These are phyloP conservation scores for Phytophthora fragariaefolia DNA, from an alignment of 352 stramenopile genomes.

Conservation along the genomic window DNA sequence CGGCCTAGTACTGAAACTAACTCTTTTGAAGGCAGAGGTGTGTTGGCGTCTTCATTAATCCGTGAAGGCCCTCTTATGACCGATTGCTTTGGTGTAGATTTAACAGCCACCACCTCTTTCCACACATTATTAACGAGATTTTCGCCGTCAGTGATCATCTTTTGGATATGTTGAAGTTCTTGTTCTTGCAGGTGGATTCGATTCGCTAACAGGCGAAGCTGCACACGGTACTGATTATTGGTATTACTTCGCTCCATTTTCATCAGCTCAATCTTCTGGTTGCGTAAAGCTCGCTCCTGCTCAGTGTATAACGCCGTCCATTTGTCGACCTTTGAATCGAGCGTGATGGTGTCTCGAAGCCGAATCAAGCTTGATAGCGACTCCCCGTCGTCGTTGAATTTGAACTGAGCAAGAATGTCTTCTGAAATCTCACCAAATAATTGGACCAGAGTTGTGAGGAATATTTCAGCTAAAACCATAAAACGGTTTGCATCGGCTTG, in stretches of 20 bases:
- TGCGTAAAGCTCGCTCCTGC: conserved; percentile 56
- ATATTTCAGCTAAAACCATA: conserved; percentile 41
- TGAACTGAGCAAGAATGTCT: conserved; percentile 82
- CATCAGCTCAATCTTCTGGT: conserved; percentile 69
- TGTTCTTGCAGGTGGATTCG: conserved; percentile 65
- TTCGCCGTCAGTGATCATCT: conserved; percentile 59
- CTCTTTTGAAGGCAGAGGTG: conserved; percentile 32
- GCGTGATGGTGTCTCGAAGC: conserved; percentile 72
- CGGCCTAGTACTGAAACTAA: conserved; percentile 66
- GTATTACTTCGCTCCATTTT: conserved; percentile 60
- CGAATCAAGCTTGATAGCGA: conserved; percentile 70
- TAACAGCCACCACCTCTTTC: conserved; percentile 49
- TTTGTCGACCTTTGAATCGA: conserved; percentile 63
- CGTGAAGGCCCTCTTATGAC: not conserved
- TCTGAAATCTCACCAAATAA: conserved; percentile 62
- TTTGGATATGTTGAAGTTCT: conserved; percentile 63
- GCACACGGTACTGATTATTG: conserved; percentile 59
- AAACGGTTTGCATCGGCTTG: conserved; percentile 29
- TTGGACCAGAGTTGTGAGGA: conserved; percentile 55
- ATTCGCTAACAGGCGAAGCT: conserved; percentile 65
- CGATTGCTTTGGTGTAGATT: conserved; percentile 21
- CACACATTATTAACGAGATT: conserved; percentile 65
- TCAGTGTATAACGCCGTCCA: conserved; percentile 47
- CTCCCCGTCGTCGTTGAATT: conserved; percentile 85
- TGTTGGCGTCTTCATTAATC: not conserved